These are phyloP conservation scores for Abelmoschus esculentus DNA, from an alignment of 345 rosid species.

Conservation along the genomic window DNA sequence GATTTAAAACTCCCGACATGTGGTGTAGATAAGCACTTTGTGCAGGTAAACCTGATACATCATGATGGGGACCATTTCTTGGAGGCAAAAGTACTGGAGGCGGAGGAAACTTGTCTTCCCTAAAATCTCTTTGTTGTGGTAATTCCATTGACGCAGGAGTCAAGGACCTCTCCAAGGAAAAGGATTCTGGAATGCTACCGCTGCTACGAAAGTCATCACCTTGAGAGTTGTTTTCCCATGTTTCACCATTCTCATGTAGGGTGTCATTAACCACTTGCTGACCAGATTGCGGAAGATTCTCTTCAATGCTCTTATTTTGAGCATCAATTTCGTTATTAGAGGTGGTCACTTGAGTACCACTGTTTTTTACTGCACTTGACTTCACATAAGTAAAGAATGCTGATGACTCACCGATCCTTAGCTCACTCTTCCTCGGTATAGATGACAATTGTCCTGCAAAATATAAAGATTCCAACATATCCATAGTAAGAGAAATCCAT, in stretches of 20 bases:
- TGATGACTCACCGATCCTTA: conserved; percentile 79
- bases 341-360: conserved; percentile 18
- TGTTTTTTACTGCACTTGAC: conserved; percentile 37
- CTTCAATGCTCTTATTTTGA: conserved; percentile 25
- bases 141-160: conserved; percentile 54
- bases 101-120: conserved; percentile 32
- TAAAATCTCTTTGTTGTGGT: conserved; percentile 33
- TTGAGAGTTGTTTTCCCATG: conserved; percentile 43
- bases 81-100: conserved; percentile 29
- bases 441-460: conserved; percentile 56
- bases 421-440: conserved; percentile 73
- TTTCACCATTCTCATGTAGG: conserved; percentile 45
- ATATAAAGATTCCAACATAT: not conserved
- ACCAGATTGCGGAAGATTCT: conserved; percentile 23
- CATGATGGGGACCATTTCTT: conserved; percentile 40
- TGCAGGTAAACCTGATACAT: conserved; percentile 37
- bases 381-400: conserved; percentile 93
- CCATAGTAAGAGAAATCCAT: not conserved
- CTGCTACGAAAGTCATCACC: conserved; percentile 54
- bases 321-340: conserved; percentile 20
- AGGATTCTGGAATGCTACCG: conserved; percentile 43
- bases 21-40: conserved; percentile 58
- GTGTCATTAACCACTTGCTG: conserved; percentile 29
- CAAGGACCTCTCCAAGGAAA: conserved; percentile 50
- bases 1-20: conserved; percentile 70